Evolutionary conservation across 208 protist species (phyloP), one percentile per base, ranked within the genome.

Genomic region (Crithidia fasciculata): DNA sequence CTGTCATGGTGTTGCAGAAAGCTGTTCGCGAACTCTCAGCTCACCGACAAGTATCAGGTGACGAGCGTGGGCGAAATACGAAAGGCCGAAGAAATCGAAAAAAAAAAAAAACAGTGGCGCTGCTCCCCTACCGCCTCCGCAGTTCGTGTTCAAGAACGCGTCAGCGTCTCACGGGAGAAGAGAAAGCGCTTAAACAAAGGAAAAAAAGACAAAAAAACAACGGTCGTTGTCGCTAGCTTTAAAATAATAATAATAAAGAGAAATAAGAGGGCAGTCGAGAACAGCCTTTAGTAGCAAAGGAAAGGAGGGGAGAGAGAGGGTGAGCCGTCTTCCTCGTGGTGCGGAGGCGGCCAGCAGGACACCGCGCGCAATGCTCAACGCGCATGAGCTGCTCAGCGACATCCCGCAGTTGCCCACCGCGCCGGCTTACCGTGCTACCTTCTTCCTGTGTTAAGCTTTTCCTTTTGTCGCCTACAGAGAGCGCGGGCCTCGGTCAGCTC

Each of bases 401-500:
- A 28, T 28, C 28, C 28, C 28, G 28, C 28, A 28, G 0, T 49
- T 49, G 45, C 10, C 3, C 19, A 39, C n/a, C 40, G 10, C 39
- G 41, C n/a, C 45, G 57, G 18, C 8, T 19, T 57, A 13, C 18
- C 59, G 39, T 43, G 16, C 49, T 28, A 44, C 37, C 18, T 44
- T 60, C 41, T 63, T 57, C 5, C 37, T 47, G 12, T 50, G 9
- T 56, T 59, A 7, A 4, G n/a, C 3, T 49, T 63, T 45, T 6
- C 63, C 16, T 65, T 69, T 5, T n/a, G 7, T 59, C 44, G 36
- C 13, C 44, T 54, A 72, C 52, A 69, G 56, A 45, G 57, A 60
- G 54, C 12, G 36, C 3, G 19, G 9, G 41, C 18, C n/a, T 44
- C 36, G 18, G 58, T 70, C 68, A 95, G 49, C 59, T 92, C 90